Percentiles rank a stretch among this genome's conserved stretches.
phyloP scores from a whole-genome alignment of 2,329 filamentous ascomycete species.

The Falciphora oryzae region DNA sequence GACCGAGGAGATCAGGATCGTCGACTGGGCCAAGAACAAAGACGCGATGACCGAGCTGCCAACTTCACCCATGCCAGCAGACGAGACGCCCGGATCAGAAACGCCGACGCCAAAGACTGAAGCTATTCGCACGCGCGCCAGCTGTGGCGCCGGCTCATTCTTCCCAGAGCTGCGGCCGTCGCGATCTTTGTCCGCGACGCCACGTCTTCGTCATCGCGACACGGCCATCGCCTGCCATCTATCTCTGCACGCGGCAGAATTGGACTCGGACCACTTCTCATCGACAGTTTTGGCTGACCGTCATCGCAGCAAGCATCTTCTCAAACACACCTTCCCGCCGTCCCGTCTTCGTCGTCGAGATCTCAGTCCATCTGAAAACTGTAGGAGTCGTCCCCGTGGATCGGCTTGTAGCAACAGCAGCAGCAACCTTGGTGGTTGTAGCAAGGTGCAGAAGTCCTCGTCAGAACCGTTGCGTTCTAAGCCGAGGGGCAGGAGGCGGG shows the following conservation, averaged over 20 bases:
- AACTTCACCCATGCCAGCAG: background rate
- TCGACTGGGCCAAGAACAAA: slow-evolving; percentile 9
- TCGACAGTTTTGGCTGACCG: background rate
- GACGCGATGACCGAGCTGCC: slow-evolving; percentile 9
- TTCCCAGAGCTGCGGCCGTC: slow-evolving; percentile 22
- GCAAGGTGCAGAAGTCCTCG: slow-evolving; percentile 39
- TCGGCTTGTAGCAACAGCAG: slow-evolving; percentile 30
- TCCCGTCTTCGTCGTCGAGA: slow-evolving; percentile 27
- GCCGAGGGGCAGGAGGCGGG: slow-evolving; percentile 33
- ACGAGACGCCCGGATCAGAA: slow-evolving; percentile 16
- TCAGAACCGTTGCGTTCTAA: slow-evolving; percentile 35
- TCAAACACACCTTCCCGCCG: slow-evolving; percentile 9
- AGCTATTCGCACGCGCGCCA: slow-evolving; percentile 8
- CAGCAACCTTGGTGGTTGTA: slow-evolving; percentile 24
- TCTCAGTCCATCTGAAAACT: slow-evolving; percentile 24
- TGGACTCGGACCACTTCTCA: slow-evolving; percentile 19
- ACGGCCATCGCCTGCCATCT: background rate
- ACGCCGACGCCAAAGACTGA: slow-evolving; percentile 23
- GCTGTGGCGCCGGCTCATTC: slow-evolving; percentile 13
- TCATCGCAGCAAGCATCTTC: slow-evolving; percentile 1
- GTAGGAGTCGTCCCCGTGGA: slow-evolving; percentile 38
- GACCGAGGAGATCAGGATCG: slow-evolving; percentile 12
- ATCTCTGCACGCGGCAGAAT: background rate
- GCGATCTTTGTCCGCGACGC: slow-evolving; percentile 7
- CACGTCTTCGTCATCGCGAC: slow-evolving; percentile 26